Evolutionary conservation across 2,329 filamentous ascomycete species (phyloP), one percentile per base, ranked within the genome.

Genomic region (Fusarium begoniae): DNA sequence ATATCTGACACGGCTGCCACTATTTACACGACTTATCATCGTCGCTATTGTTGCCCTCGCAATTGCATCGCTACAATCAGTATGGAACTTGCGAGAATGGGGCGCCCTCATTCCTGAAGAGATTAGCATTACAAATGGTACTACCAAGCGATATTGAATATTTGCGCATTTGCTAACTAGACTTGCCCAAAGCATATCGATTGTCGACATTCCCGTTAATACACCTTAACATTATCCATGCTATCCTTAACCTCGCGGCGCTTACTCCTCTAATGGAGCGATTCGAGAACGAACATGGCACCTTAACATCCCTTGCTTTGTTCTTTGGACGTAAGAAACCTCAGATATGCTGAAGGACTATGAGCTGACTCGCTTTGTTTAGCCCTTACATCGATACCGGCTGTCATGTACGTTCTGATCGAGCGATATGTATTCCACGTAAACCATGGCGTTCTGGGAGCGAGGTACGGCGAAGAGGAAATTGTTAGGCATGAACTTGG

Each of bases 281-380:
- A 70, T 99, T 98, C 82, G 96, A 99, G 85, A 89, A 90, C 71
- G 96, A 98, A 82, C 91, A 97, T 82, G 96, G 96, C 59, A 98
- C 96, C 13, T 86, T 98, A 79, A 94, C 94, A 32, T 93, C 94
- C n/a, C 82, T 97, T 72, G 90, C 94, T 41, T 87, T 98, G 59
- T 98, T 98, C 82, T 90, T 96, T 79, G 96, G 96, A 65, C 95
- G 95, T 97, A 87, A 86, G 95, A 89, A n/a, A 40, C 13, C 28
- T 47, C 69, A 26, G 17, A 30, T 20, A 48, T 32, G 17, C 15
- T 30, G 38, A 18, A 8, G 22, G 9, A 20, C 15, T 45, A 32
- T 58, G 22, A 56, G 28, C 67, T 75, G 63, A 76, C 69, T 66
- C 40, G 54, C 35, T 22, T 44, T 8, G n/a, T n/a, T 26, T 78